Evolutionary conservation across 2,329 filamentous ascomycete genomes (phyloP), one percentile per base, ranked within the genome.

Genomic region (Berkeleyomyces basicola): DNA sequence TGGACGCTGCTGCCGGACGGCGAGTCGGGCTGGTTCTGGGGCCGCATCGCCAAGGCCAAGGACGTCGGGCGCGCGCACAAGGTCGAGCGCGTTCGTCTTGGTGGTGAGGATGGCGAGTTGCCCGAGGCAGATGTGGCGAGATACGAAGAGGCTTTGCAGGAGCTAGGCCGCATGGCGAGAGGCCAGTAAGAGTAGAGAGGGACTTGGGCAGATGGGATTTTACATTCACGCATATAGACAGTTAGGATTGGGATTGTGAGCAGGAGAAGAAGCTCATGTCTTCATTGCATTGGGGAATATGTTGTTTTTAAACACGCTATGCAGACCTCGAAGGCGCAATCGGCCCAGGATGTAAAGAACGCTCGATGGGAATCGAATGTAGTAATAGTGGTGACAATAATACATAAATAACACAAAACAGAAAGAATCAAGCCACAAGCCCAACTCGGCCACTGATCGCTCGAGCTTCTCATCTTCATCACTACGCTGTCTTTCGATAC

Each of bases 21-120:
- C 2, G 91, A 99, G 74, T 90, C 85, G 31, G 82, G 87, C 53
- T 96, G 93, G 91, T 99, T 97, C 74, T 90, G 88, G 81, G 86
- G 87, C 64, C 87, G 88, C 68, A 85, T 97, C 66, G 87, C 83
- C 33, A 79, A 77, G 63, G 76, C 84, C 3, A 71, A 74, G 63
- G 76, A 82, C 6, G 71, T 82, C 11, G 72, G 74, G 62, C 74
- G 77, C 58, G 70, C 69, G 1, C 70, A 70, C 36, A 75, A 73
- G 67, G 77, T 83, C 31, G 77, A 77, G 66, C 74, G 80, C 64
- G 71, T 78, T 3, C 72, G 75, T 47, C 70, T 73, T 42, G 67
- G 67, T 10, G 69, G 70, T 14, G 70, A 72, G 10, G 65, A 67
- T 23, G 68, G 67, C 6, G 74, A 75, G 66, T 82, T 82, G 67